Base-by-base conservation (phyloP, 441 rosid species). In the Arabidopsis lyrata region DNA sequence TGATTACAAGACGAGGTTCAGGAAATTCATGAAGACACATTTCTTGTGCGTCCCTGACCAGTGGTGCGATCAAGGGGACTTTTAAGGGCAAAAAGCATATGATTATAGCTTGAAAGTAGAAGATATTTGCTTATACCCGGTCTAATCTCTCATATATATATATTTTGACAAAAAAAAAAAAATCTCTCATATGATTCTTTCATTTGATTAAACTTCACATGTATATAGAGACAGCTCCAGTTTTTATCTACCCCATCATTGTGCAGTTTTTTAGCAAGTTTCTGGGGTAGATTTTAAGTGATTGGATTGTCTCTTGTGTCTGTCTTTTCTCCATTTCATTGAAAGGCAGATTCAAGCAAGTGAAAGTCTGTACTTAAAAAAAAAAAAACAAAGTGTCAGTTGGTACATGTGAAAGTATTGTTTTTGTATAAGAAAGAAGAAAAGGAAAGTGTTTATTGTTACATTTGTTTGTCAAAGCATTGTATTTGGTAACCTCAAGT, bases 1-100 rank as follows among this genome's bases (percentile, higher is more conserved):
- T 55, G 98, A 96, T 71, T 96, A 96, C 83, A 96, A 96, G 87
- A 89, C 87, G 45, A 83, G 98, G 80, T 93, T 95, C 86, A 85
- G 97, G 70, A 95, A 91, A 75, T 93, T 91, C 80, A 90, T 96
- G 93, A 82, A 92, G 24, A 83, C 84, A 1, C 83, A 96, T 81
- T 91, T 96, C 83, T 78, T 91, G 63, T 85, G 96, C 20, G 96
- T 96, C 45, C 99, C 99, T 1, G 97, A 96, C 62, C 79, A 83
- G 14, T 95, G 99, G 99, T 91, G 97, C 82, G 79, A 68, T 9
- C 77, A 79, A 72, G 82, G 54, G 42, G 60, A 44, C 84, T 5
- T 83, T 3, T 68, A 72, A 81, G 7, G 18, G 12, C 22, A 57
- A 24, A 48, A 48, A 63, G n/a, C 13, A 42, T 62, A 60, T 42